Evolutionary conservation across 1,284 basidiomycete species (phyloP), one percentile per base, ranked within the genome.

Genomic region (Phenoliferia sp.): DNA sequence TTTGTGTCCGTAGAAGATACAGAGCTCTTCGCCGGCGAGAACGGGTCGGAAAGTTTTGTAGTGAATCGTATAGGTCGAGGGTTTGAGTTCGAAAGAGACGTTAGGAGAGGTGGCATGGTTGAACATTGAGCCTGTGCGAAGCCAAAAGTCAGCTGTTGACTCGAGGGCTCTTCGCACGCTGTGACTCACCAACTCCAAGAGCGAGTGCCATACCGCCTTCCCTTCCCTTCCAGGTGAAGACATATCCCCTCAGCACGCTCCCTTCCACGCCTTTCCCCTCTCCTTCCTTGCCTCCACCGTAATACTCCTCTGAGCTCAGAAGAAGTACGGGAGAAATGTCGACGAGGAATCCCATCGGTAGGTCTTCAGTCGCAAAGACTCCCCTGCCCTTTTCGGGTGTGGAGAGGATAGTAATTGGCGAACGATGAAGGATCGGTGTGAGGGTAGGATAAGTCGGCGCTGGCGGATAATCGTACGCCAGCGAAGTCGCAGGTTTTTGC

Each of bases 261-360:
- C 88, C 68, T 32, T 71, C 72, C 0, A 76, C 74, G 2, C 65
- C 81, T 65, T 77, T 74, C 72, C 80, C 75, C 71, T 80, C 83
- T 64, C 87, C 89, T 76, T 89, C 83, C 9, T 79, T 75, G 57
- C 85, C 83, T 77, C 64, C 62, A 16, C 67, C 65, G 33, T 59
- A 68, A 54, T 93, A 93, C 79, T 93, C 90, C 34, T 85, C 82
- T 59, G 85, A 83, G 1, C 81, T 80, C 74, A 95, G 86, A 9
- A 96, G 81, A 15, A 96, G 82, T n/a, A 93, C 90, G 0, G 94
- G 94, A 67, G 88, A 90, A 69, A 88, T 85, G 78, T 97, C 94
- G 67, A 97, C 78, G 16, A 90, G 67, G 0, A 87, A 89, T 22
- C 86, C 83, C 2, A 84, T 81, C 15, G 85, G 82, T 64, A 94